Percentiles rank a stretch among this genome's conserved stretches.
Conservation (phyloP, 2,329 filamentous ascomycete species). For the Fusarium sp. region DNA sequence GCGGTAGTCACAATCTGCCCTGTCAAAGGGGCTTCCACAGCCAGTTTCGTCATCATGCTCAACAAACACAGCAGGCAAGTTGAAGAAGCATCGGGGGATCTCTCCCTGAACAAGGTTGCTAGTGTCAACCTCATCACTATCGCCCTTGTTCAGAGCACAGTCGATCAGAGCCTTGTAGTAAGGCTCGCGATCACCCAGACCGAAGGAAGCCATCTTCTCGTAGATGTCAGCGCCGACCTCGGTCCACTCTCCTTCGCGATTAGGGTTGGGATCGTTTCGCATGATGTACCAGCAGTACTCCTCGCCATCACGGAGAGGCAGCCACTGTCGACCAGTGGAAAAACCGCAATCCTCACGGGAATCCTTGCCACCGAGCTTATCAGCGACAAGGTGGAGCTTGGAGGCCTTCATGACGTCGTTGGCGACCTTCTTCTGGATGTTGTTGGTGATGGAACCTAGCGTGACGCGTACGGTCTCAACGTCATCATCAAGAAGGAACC, state of each 20-base stretch:
- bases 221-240: slow-evolving; percentile 22
- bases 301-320: slow-evolving; percentile 3
- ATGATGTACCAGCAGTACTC: slow-evolving; percentile 38
- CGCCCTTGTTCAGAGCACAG: slow-evolving; percentile 2
- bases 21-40: background rate
- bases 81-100: slow-evolving; percentile 25
- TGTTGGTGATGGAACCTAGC: slow-evolving; percentile 21
- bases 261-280: slow-evolving; percentile 15
- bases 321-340: slow-evolving; percentile 21
- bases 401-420: slow-evolving; percentile 32
- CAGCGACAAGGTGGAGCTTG: slow-evolving; percentile 12
- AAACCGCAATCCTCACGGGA: slow-evolving; percentile 7
- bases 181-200: slow-evolving; percentile 18
- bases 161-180: slow-evolving; percentile 25
- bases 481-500: slow-evolving; percentile 32
- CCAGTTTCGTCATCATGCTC: background rate
- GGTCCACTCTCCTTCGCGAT: background rate
- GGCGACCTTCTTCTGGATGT: slow-evolving; percentile 34
- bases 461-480: slow-evolving; percentile 11
- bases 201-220: slow-evolving; percentile 24
- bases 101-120: slow-evolving; percentile 9
- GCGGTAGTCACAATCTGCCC: background rate
- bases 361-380: background rate
- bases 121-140: slow-evolving; percentile 4
- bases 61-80: slow-evolving; percentile 10